phyloP scores from a whole-genome alignment of 306 rosid species.

The Gynostemma pentaphyllum region DNA sequence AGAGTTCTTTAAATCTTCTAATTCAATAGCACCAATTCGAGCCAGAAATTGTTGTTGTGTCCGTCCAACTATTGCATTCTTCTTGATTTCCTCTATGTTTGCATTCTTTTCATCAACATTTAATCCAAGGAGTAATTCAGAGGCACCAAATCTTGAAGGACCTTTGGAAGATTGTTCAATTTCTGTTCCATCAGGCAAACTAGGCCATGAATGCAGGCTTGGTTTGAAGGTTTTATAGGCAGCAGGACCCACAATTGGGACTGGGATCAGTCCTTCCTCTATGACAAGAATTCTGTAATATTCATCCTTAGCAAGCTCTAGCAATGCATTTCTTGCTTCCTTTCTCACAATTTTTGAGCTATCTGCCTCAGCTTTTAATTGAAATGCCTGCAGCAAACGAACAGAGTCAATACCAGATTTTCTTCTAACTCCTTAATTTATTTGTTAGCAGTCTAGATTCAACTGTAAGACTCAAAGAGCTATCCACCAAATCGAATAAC shows the following conservation, averaged over 20 bases:
- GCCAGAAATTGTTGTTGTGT: conserved; percentile 74
- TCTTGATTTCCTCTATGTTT: conserved; percentile 57
- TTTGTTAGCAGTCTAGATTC: conserved; percentile 1
- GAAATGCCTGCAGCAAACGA: conserved; percentile 44
- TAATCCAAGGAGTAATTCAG: conserved; percentile 71
- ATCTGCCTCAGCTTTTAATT: conserved; percentile 27
- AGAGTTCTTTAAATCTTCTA: conserved; percentile 27
- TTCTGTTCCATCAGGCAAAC: conserved; percentile 75
- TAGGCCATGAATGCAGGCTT: conserved; percentile 42
- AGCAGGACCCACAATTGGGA: conserved; percentile 65
- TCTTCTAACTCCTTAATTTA: neutral
- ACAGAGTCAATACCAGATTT: neutral
- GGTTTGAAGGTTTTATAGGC: conserved; percentile 75
- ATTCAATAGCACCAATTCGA: conserved; percentile 68
- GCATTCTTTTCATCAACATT: conserved; percentile 41
- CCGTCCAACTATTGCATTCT: conserved; percentile 56
- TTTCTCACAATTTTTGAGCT: conserved; percentile 51
- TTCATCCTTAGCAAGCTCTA: conserved; percentile 59
- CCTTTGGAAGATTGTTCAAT: conserved; percentile 42
- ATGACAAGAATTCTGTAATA: conserved; percentile 62
- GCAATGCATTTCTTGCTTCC: conserved; percentile 79
- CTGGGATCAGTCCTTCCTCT: conserved; percentile 87
- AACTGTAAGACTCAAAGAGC: neutral
- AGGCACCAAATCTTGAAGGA: conserved; percentile 72
- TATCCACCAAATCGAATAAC: neutral